Percentiles rank a stretch among this genome's conserved stretches.
phyloP scores from a whole-genome alignment of 2,329 filamentous ascomycete species.

The Fusarium robinianum region DNA sequence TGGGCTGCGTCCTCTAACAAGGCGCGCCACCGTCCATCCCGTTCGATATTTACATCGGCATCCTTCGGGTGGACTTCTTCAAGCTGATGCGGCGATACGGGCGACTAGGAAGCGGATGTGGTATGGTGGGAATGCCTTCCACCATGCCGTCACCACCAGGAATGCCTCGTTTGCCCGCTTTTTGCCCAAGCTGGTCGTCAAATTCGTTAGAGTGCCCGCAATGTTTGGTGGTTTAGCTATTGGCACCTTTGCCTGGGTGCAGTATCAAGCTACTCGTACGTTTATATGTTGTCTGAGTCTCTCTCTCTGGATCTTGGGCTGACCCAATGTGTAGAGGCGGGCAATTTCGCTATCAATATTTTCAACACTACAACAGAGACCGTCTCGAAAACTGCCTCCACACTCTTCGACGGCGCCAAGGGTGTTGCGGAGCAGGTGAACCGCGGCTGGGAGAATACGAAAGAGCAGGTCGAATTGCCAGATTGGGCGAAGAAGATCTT shows the following conservation, averaged over 20 bases:
- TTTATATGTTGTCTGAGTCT: conserved; percentile 25
- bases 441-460: conserved; percentile 82
- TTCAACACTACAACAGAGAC: conserved; percentile 74
- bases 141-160: conserved; percentile 71
- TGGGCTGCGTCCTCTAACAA: conserved; percentile 69
- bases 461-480: conserved; percentile 69
- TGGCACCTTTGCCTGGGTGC: conserved; percentile 86
- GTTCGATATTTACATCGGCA: conserved; percentile 69
- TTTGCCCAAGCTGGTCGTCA: conserved; percentile 86
- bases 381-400: conserved; percentile 69
- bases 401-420: conserved; percentile 71
- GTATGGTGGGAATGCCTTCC: conserved; percentile 82
- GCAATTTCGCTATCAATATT: conserved; percentile 62
- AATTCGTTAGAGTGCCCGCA: conserved; percentile 84
- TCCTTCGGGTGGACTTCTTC: conserved; percentile 70
- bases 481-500: conserved; percentile 82
- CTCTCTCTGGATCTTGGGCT: conserved; percentile 23
- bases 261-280: conserved; percentile 91
- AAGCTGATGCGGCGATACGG: conserved; percentile 66
- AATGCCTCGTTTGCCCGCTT: conserved; percentile 68
- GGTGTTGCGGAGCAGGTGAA: conserved; percentile 79
- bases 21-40: conserved; percentile 59
- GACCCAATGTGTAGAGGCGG: conserved; percentile 48
- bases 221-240: conserved; percentile 90
- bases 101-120: conserved; percentile 68